Evolutionary conservation across 106 monocot genomes (phyloP), one percentile per base, ranked within the genome.

Genomic region (Hemerocallis citrina): DNA sequence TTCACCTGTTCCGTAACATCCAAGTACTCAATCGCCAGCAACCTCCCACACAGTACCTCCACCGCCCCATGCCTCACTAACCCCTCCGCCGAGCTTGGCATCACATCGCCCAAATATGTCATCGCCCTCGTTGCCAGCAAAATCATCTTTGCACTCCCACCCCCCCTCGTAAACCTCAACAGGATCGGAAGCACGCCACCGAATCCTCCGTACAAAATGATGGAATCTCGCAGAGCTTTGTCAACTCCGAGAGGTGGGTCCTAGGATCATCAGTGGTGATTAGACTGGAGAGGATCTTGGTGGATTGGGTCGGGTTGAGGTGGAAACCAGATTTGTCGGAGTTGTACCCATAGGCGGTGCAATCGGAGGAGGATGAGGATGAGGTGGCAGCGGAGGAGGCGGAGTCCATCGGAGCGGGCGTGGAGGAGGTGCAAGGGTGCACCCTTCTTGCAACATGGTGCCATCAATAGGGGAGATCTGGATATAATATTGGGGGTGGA

Each of bases 1-100:
- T 21, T 32, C 0, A 95, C 94, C 89, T 95, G 94, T 66, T 95
- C 94, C 3, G 86, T 89, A 5, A 95, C 66, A 61, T 87, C 95
- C 63, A 91, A 15, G 63, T 96, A 91, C 51, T 96, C 95, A 30
- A 87, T 87, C 12, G 81, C 55, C 35, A 74, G 64, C 61, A 96
- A 40, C 32, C 62, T 50, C 14, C 42, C 73, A 38, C 90, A 90
- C 17, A 96, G 75, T 2, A 90, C 70, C 2, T 83, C 73, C 17
- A 95, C 21, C 0, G 60, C 81, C 15, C 81, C 86, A 23, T 81
- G 76, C 44, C 75, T 63, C 34, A 78, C 81, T 37, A 90, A 24
- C 17, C 65, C 71, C 14, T 78, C 72, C 0, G 77, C 58, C 19
- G 78, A 60, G 41, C 77, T 33, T 27, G 77, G 86, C 66, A 86